These are phyloP conservation scores for Ambrosiella beaveri DNA, from an alignment of 2,329 filamentous ascomycete genomes.

Conservation along the genomic window DNA sequence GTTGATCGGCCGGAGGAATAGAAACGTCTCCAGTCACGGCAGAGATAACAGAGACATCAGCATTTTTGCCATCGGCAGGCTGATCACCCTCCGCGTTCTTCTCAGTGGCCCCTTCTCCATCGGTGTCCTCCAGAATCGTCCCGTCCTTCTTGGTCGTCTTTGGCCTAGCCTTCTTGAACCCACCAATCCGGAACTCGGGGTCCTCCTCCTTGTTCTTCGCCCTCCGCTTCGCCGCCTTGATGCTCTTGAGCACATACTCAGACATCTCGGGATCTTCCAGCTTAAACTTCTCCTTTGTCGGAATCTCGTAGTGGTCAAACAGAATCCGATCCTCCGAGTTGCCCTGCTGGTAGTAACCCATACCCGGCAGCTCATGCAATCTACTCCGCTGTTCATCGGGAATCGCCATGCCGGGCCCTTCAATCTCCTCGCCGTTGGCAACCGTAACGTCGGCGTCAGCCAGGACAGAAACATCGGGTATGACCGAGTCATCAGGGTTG, in stretches of 20 bases:
- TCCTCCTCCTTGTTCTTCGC: conserved; percentile 32
- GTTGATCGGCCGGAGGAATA: neutral
- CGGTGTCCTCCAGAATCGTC: neutral
- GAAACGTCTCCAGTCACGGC: neutral
- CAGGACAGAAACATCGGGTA: neutral
- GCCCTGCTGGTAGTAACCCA: conserved; percentile 44
- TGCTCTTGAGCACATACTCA: conserved; percentile 37
- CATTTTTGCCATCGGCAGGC: neutral
- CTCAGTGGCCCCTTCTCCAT: neutral
- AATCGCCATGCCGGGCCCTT: neutral
- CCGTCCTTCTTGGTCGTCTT: neutral
- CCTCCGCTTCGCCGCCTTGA: conserved; percentile 35
- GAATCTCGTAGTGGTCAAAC: conserved; percentile 40
- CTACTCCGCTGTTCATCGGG: conserved; percentile 18
- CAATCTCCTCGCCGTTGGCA: neutral
- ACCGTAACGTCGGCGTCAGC: neutral
- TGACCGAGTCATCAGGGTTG: neutral
- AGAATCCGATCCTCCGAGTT: conserved; percentile 28
- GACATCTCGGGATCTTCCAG: conserved; percentile 30
- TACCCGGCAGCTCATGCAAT: conserved; percentile 28
- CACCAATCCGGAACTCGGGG: neutral
- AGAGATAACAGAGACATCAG: neutral
- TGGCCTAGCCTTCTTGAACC: neutral
- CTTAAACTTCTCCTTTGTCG: conserved; percentile 27
- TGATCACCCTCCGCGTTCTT: neutral